Evolutionary conservation across 1,139 yeast genomes (phyloP), one percentile per base, ranked within the genome.

Genomic region (Wickerhamomyces sp.): DNA sequence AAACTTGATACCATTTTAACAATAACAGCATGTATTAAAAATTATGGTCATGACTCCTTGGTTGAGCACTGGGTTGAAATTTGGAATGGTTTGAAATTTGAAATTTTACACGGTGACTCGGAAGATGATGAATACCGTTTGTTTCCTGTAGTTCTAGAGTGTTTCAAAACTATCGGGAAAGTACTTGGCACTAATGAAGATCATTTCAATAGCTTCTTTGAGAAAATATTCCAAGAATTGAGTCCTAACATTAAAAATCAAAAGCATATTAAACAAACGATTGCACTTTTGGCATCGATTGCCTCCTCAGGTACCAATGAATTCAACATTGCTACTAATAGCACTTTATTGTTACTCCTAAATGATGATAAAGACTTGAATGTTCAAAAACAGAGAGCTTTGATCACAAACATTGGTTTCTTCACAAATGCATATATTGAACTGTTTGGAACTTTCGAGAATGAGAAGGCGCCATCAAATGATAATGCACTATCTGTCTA

Each of bases 51-150:
- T 0, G 69, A 67, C 12, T 64, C 74, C 0, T 53, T 69, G 13
- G 65, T 67, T 25, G 68, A 70, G 14, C 72, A 76, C 54, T 89
- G 96, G 90, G 60, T 75, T 21, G 74, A 81, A 3, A 56, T 92
- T 7, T 92, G 97, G 96, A 84, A 86, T 49, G 88, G 95, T 0
- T 66, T 92, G 38, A 92, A 90, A 56, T 89, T 78, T 58, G 97
- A 92, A 56, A 72, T 92, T 20, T 67, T 90, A 44, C 96, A 90
- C 59, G 80, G 81, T 34, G 86, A 82, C 28, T 69, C 69, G 25
- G 74, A 67, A 27, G 74, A 72, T 40, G 68, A 65, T 32, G 70
- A 65, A 32, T 63, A 52, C 25, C 53, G 51, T 13, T 41, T 56
- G 7, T 63, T 72, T 45, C 60, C 69, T 16, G 59, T 72, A 16